These are phyloP conservation scores for Ophiostoma triangulosporum DNA, from an alignment of 2,329 filamentous ascomycete genomes.

Conservation along the genomic window DNA sequence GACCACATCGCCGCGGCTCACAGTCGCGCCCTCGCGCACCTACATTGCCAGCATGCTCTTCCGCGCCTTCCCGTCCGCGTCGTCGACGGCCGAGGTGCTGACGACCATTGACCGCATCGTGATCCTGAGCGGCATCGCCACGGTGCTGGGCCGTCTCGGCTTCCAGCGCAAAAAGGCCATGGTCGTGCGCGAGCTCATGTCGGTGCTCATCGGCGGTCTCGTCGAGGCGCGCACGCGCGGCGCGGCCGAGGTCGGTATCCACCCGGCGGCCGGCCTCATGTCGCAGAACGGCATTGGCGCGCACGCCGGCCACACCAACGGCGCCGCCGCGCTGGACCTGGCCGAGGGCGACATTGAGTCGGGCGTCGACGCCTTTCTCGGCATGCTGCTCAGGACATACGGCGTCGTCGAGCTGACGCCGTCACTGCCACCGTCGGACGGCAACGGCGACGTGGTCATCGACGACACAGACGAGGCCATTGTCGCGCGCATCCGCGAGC, in stretches of 20 bases:
- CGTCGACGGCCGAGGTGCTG: slow-evolving; percentile 49
- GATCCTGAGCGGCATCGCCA: slow-evolving; percentile 72
- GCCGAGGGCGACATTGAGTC: slow-evolving; percentile 51
- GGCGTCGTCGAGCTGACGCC: slow-evolving; percentile 43
- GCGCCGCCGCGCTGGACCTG: slow-evolving; percentile 44
- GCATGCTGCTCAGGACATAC: slow-evolving; percentile 48
- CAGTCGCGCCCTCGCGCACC: slow-evolving; percentile 42
- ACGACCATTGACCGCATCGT: slow-evolving; percentile 63
- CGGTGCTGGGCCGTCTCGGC: slow-evolving; percentile 68
- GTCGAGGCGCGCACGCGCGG: slow-evolving; percentile 85
- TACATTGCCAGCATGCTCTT: slow-evolving; percentile 54
- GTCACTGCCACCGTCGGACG: slow-evolving; percentile 11
- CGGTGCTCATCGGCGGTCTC: slow-evolving; percentile 67
- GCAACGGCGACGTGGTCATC: not conserved
- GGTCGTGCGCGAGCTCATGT: slow-evolving; percentile 73
- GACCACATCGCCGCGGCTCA: slow-evolving; percentile 40
- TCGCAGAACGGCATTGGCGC: slow-evolving; percentile 37
- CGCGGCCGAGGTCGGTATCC: slow-evolving; percentile 90
- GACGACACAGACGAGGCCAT: slow-evolving; percentile 39
- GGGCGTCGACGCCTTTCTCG: slow-evolving; percentile 51
- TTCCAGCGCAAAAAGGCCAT: slow-evolving; percentile 84
- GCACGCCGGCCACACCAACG: slow-evolving; percentile 29
- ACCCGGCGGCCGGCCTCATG: slow-evolving; percentile 78
- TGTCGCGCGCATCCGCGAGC: slow-evolving; percentile 43
- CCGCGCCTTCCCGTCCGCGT: slow-evolving; percentile 54